phyloP scores from a whole-genome alignment of 768 basidiomycete species.

The Pulveroboletus sp. region DNA sequence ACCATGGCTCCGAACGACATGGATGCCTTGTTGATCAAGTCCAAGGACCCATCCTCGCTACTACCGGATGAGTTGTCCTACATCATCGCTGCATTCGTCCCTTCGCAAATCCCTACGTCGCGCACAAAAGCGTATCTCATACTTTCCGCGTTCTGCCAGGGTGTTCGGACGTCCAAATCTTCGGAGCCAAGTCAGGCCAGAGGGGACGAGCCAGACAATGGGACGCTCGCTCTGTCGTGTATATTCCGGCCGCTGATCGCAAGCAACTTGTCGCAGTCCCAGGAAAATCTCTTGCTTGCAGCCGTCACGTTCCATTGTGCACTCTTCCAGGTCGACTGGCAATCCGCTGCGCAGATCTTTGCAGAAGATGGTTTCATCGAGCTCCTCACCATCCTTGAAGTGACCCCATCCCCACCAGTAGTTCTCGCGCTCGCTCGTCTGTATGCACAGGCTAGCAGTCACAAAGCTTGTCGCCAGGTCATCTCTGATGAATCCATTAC shows the following conservation, averaged over 20 bases:
- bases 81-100: constrained; percentile 51
- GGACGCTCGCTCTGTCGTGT: constrained; percentile 47
- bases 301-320: constrained; percentile 72
- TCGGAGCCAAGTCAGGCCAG: constrained; percentile 33
- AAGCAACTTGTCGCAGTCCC: constrained; percentile 51
- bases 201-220: constrained; percentile 41
- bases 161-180: constrained; percentile 40
- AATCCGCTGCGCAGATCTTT: constrained; percentile 64
- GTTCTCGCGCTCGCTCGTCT: constrained; percentile 67
- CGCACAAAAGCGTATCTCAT: constrained; percentile 72
- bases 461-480: constrained; percentile 65
- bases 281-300: constrained; percentile 49
- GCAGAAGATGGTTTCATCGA: constrained; percentile 60
- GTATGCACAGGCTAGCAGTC: constrained; percentile 71
- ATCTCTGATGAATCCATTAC: constrained; percentile 53
- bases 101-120: constrained; percentile 39
- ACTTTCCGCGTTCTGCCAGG: constrained; percentile 68
- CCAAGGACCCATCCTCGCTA: constrained; percentile 34
- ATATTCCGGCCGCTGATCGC: constrained; percentile 51
- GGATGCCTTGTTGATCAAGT: constrained; percentile 32
- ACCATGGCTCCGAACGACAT: constrained; percentile 19
- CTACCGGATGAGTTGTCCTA: constrained; percentile 55
- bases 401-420: constrained; percentile 49
- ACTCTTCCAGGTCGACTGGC: constrained; percentile 80
- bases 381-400: constrained; percentile 61